Conservation (phyloP, 495 filamentous ascomycete genomes). For the Aspergillus ellipticus region DNA sequence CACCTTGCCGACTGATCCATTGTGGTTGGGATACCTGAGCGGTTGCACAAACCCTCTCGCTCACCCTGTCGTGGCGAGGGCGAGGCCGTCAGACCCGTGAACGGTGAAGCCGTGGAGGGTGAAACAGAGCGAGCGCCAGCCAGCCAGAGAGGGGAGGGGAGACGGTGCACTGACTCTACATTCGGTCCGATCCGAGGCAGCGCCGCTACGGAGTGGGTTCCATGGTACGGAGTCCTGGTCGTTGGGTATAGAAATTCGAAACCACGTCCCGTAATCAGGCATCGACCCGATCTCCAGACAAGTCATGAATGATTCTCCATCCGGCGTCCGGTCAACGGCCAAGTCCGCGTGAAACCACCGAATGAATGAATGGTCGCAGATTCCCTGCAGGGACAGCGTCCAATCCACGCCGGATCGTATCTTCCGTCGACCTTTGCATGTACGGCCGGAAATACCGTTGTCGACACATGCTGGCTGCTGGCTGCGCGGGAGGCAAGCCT, state of each 20-base stretch:
- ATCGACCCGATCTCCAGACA: slow-evolving; percentile 3
- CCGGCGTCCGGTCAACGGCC: neutral
- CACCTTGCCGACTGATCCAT: no score
- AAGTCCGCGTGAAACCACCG: neutral
- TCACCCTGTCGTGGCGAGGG: neutral
- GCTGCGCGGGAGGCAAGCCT: neutral
- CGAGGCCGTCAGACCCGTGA: neutral
- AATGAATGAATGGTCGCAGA: neutral
- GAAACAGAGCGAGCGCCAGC: no score
- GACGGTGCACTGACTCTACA: neutral
- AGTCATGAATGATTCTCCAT: neutral
- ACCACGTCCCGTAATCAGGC: no score
- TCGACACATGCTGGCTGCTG: neutral
- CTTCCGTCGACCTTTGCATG: neutral
- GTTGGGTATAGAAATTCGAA: slow-evolving; percentile 1
- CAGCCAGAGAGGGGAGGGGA: neutral
- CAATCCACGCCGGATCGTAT: neutral
- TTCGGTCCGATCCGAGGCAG: slow-evolving; percentile 15
- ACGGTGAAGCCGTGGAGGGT: no score
- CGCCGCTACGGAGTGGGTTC: slow-evolving; percentile 6
- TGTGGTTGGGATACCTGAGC: neutral
- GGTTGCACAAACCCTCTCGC: neutral
- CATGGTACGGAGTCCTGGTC: slow-evolving; percentile 7
- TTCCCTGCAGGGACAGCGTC: neutral
- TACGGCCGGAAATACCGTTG: neutral